Conservation (phyloP, 2,329 filamentous ascomycete genomes). For the Fusarium sacchari region DNA sequence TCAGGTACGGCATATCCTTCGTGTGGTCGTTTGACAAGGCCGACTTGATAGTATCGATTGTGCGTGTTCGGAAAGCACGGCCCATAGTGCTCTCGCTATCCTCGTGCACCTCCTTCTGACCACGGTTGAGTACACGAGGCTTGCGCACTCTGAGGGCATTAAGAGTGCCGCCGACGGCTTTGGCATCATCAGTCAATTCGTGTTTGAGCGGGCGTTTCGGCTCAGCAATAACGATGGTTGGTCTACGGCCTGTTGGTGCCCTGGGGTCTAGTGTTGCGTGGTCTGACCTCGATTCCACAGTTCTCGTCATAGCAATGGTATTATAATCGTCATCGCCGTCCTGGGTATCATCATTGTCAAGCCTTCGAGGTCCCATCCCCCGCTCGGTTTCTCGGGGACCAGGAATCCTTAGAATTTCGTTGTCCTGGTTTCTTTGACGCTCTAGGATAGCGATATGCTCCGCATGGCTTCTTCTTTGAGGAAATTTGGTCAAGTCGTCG, state of each 20-base stretch:
- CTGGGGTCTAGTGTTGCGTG: slow-evolving; percentile 34
- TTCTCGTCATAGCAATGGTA: slow-evolving; percentile 41
- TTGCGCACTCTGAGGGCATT: slow-evolving; percentile 57
- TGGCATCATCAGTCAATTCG: slow-evolving; percentile 54
- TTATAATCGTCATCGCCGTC: slow-evolving; percentile 51
- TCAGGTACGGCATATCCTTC: slow-evolving; percentile 86
- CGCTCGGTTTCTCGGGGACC: slow-evolving; percentile 90
- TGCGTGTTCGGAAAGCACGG: slow-evolving; percentile 55
- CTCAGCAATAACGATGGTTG: slow-evolving; percentile 75
- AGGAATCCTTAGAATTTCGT: slow-evolving; percentile 84
- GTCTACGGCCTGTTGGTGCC: slow-evolving; percentile 52
- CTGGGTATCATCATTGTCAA: slow-evolving; percentile 55
- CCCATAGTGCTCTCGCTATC: slow-evolving; percentile 45
- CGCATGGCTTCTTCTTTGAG: slow-evolving; percentile 64
- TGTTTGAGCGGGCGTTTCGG: slow-evolving; percentile 57
- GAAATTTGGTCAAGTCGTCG: slow-evolving; percentile 57
- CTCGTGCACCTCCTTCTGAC: slow-evolving; percentile 53
- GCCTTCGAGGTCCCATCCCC: slow-evolving; percentile 74
- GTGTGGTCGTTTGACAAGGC: slow-evolving; percentile 64
- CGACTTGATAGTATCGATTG: slow-evolving; percentile 67
- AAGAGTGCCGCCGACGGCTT: slow-evolving; percentile 53
- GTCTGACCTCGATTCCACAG: slow-evolving; percentile 43
- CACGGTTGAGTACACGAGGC: slow-evolving; percentile 52
- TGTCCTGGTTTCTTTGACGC: slow-evolving; percentile 81
- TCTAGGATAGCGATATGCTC: slow-evolving; percentile 91